Percentiles rank a stretch among this genome's conserved stretches.
Conservation (phyloP, 176 grass and related monocot genomes). For the Dactylis glomerata region DNA sequence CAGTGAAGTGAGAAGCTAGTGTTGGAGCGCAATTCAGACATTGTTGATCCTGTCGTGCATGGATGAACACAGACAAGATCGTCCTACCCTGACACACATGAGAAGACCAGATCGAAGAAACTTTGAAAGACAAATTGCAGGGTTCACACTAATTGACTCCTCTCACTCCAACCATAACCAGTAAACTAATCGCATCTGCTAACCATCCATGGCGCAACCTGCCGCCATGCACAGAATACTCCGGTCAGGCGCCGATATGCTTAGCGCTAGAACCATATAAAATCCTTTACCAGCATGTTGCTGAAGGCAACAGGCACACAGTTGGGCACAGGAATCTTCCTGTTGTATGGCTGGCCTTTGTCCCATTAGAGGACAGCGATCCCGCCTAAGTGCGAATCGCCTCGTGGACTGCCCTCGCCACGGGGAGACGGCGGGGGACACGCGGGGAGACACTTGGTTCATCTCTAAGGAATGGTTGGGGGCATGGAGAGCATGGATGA, state of each 20-base stretch:
- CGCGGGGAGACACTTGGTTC: background rate
- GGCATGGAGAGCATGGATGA: background rate
- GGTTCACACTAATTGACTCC: conserved; percentile 22
- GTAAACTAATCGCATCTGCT: background rate
- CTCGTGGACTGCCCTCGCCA: background rate
- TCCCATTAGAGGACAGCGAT: conserved; percentile 14
- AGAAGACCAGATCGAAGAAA: background rate
- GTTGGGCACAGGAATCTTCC: background rate
- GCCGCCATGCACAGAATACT: conserved; percentile 23
- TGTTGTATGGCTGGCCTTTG: background rate
- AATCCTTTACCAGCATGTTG: background rate
- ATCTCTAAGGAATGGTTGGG: background rate
- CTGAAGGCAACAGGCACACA: background rate
- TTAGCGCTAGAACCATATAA: background rate
- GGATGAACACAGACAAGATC: background rate
- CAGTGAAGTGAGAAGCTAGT: background rate
- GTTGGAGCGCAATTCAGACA: background rate
- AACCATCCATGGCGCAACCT: background rate
- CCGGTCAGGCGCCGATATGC: background rate
- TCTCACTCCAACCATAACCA: background rate
- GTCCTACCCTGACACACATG: background rate
- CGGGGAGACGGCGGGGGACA: background rate
- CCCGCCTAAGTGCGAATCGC: background rate
- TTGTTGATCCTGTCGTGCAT: background rate
- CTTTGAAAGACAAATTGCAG: background rate